phyloP scores from a whole-genome alignment of 176 grass and related monocot genomes.

The Typha latifolia region DNA sequence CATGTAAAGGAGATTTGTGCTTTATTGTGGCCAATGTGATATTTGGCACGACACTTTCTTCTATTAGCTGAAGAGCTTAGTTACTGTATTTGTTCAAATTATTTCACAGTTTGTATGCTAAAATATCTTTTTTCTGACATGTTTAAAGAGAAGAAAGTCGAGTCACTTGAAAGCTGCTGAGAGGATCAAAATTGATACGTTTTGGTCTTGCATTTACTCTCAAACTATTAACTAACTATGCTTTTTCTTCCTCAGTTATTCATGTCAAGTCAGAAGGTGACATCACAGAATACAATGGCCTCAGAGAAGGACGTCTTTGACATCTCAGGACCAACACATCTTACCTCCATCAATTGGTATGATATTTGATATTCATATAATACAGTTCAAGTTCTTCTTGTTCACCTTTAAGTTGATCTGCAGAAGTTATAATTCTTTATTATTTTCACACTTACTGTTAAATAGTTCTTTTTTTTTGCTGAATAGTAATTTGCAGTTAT shows the following conservation, averaged over 20 bases:
- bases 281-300: constrained; percentile 28
- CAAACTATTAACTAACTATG: background rate
- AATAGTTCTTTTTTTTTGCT: background rate
- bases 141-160: no score
- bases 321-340: constrained; percentile 56
- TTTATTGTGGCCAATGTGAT: no score
- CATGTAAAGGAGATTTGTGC: no score
- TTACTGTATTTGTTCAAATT: no score
- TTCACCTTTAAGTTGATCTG: background rate
- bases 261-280: background rate
- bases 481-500: background rate
- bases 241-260: background rate
- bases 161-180: no score
- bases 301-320: constrained; percentile 72
- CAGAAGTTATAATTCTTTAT: constrained; percentile 11
- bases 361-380: background rate
- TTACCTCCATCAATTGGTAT: constrained; percentile 73
- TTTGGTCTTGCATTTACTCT: background rate
- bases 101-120: no score
- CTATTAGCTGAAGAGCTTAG: background rate
- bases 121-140: no score
- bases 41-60: no score
- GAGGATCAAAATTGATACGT: no score
- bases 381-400: background rate
- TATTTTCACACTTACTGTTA: background rate